Evolutionary conservation across 495 filamentous ascomycete genomes (phyloP).

Genomic region (Polyplosphaeria fusca): DNA sequence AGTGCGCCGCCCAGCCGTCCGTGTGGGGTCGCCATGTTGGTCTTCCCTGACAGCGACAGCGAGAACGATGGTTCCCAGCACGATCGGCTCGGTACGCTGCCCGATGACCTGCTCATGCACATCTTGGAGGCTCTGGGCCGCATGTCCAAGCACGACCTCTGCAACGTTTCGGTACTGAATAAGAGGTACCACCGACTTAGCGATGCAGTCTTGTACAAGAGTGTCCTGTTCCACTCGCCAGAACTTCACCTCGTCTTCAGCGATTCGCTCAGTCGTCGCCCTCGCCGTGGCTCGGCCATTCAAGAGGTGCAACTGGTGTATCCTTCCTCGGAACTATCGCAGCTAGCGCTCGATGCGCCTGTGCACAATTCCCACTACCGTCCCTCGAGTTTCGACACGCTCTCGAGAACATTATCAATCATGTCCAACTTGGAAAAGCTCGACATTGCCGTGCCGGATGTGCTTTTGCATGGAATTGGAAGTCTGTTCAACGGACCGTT

Average conservation of each 20-base stretch:
- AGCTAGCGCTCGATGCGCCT: conserved; percentile 1
- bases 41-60: background rate
- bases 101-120: conserved; percentile 9
- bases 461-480: conserved; percentile 6
- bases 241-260: conserved; percentile 9
- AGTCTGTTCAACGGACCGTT: conserved; percentile 13
- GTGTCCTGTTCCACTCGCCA: conserved; percentile 4
- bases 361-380: conserved; percentile 5
- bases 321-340: conserved; percentile 13
- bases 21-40: too few relatives aligned
- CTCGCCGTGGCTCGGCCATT: conserved; percentile 14
- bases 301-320: conserved; percentile 6
- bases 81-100: background rate
- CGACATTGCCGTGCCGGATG: conserved; percentile 13
- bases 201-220: conserved; percentile 12
- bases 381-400: conserved; percentile 5
- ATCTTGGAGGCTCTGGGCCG: conserved; percentile 8
- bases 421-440: conserved; percentile 12
- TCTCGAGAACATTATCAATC: conserved; percentile 9
- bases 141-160: background rate
- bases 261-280: conserved; percentile 7
- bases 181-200: conserved; percentile 4
- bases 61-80: background rate
- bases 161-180: background rate
- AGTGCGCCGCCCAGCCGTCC: too few relatives aligned